Evolutionary conservation across 768 basidiomycete genomes (phyloP), one percentile per base, ranked within the genome.

Genomic region (Chlorophyllum brunneum): DNA sequence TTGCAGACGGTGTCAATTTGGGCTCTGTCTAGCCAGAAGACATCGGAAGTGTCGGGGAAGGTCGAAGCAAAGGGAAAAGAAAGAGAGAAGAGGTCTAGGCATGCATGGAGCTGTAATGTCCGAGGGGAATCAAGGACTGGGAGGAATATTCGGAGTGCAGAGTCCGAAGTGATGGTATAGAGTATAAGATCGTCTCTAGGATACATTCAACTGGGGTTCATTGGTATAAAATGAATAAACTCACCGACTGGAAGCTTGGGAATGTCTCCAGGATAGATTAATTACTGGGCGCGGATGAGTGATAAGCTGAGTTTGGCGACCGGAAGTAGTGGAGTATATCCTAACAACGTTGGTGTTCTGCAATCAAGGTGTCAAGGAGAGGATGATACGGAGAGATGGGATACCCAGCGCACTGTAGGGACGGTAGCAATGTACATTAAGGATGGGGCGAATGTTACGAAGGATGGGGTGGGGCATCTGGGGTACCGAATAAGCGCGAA

Each of bases 61-160:
- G 61, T 58, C 15, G 70, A 62, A 36, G 67, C 59, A 54, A 72
- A 51, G 30, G 70, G 67, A 54, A 72, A 67, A 50, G 78, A 67
- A 13, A 82, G 60, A 30, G 86, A 81, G 58, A 76, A 82, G 6
- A 83, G 65, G 62, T 94, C 90, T 41, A 95, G 64, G 2, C 88
- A 78, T 5, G 86, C 81, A 62, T 93, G 92, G 4, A 97, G 78
- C 65, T 95, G 94, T 34, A 97, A 75, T 63, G 82, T 79, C 56
- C 84, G 82, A 10, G 92, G 92, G 13, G 85, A 82, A 65, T 97
- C 94, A 39, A 97, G 70, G 10, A 97, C 90, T 4, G 94, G 91
- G 29, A 89, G 71, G 66, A 91, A 95, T 61, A 97, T 82, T 20
- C 94, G 83, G 30, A 95, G 65, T 4, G 86, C 86, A 0, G 88